Evolutionary conservation across 345 rosid species (phyloP).

Genomic region (Linum lewisii): DNA sequence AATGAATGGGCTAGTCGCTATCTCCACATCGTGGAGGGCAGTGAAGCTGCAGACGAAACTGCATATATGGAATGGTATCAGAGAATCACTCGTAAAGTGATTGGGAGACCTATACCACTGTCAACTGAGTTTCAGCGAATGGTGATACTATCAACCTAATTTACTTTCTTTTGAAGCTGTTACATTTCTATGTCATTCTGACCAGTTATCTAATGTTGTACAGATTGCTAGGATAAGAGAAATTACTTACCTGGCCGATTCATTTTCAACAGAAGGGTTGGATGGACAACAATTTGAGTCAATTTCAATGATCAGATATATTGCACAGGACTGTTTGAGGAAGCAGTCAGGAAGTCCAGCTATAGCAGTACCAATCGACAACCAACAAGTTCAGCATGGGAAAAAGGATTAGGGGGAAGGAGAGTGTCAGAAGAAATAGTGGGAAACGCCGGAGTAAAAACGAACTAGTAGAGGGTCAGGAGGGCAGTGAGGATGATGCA

Average conservation of each 20-base stretch:
- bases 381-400: not conserved
- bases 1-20: slow-evolving; percentile 75
- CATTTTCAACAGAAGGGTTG: slow-evolving; percentile 21
- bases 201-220: too few relatives aligned
- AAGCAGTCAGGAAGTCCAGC: slow-evolving; percentile 16
- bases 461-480: not conserved
- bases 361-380: not conserved
- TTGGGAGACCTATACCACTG: slow-evolving; percentile 24
- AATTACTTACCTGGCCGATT: slow-evolving; percentile 21
- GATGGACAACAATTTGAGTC: slow-evolving; percentile 24
- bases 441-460: not conserved
- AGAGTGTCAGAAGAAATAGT: not conserved
- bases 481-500: not conserved
- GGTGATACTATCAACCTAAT: slow-evolving; percentile 10
- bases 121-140: slow-evolving; percentile 29
- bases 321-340: slow-evolving; percentile 29
- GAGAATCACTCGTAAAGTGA: slow-evolving; percentile 59
- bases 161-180: not conserved
- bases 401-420: slow-evolving; percentile 1
- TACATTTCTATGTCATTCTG: not conserved
- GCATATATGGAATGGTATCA: slow-evolving; percentile 79
- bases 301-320: slow-evolving; percentile 25
- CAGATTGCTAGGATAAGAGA: slow-evolving; percentile 25
- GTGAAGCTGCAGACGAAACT: slow-evolving; percentile 36
- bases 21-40: slow-evolving; percentile 51